phyloP scores from a whole-genome alignment of 352 stramenopile species.

The Phytopythium mirpurense region DNA sequence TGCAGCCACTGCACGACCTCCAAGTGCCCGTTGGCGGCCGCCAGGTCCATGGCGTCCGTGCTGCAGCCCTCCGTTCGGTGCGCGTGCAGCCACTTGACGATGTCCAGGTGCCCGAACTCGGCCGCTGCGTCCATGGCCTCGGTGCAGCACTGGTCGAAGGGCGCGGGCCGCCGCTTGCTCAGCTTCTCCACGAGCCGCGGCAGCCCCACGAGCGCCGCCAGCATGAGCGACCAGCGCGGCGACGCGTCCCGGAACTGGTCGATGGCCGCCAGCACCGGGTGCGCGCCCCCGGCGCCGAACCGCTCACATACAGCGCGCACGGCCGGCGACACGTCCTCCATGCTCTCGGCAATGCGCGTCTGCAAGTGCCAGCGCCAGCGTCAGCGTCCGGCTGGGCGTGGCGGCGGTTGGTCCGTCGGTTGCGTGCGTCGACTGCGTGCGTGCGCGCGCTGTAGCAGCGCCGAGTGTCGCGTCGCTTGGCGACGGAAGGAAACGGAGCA shows the following conservation, averaged over 20 bases:
- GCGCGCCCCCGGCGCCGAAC: slow-evolving; percentile 32
- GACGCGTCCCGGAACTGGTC: slow-evolving; percentile 56
- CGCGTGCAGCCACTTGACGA: slow-evolving; percentile 53
- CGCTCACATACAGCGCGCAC: slow-evolving; percentile 43
- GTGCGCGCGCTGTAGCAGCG: no score
- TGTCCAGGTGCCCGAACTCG: slow-evolving; percentile 50
- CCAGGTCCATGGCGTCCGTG: slow-evolving; percentile 67
- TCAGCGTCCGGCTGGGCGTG: no score
- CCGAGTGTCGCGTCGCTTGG: no score
- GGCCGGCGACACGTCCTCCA: slow-evolving; percentile 33
- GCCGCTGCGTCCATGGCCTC: slow-evolving; percentile 62
- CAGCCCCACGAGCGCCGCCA: slow-evolving; percentile 44
- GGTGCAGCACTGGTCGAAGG: slow-evolving; percentile 44
- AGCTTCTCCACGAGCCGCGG: slow-evolving; percentile 43
- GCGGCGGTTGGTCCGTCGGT: no score
- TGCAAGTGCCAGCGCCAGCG: no score
- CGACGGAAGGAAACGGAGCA: no score
- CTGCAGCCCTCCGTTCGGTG: slow-evolving; percentile 48
- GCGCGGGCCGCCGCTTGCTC: slow-evolving; percentile 21
- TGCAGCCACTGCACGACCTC: slow-evolving; percentile 60
- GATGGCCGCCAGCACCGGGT: slow-evolving; percentile 38
- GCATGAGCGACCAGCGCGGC: slow-evolving; percentile 41
- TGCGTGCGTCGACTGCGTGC: no score
- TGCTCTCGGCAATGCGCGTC: no score
- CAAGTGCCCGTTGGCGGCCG: slow-evolving; percentile 48